These are phyloP conservation scores for Brassica juncea DNA, from an alignment of 345 rosid species.

Conservation along the genomic window DNA sequence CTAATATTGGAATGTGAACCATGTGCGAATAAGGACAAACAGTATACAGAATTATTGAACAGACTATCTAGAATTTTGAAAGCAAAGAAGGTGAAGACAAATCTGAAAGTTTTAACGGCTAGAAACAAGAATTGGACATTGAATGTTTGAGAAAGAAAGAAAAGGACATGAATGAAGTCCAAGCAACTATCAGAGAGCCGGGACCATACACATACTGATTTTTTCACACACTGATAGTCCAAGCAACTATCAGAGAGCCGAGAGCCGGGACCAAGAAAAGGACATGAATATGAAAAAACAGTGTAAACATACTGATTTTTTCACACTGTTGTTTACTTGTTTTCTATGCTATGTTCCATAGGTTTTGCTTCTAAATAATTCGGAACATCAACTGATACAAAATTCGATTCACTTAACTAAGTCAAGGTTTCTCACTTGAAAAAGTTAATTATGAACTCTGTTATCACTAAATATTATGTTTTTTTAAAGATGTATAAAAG, in stretches of 20 bases:
- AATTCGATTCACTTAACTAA: not conserved
- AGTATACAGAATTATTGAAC: not conserved
- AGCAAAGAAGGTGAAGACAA: not conserved
- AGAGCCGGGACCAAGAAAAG: not conserved
- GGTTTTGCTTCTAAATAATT: not conserved
- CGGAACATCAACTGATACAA: not conserved
- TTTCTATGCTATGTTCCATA: not conserved
- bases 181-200: slow-evolving; percentile 12
- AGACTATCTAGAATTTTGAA: not conserved
- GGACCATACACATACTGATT: not conserved
- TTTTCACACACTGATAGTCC: not conserved
- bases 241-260: slow-evolving; percentile 12
- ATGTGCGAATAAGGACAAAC: slow-evolving; percentile 15
- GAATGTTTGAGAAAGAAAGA: not conserved
- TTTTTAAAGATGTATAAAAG: not conserved
- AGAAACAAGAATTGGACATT: slow-evolving; percentile 25
- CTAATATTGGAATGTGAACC: not conserved
- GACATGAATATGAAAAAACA: not conserved
- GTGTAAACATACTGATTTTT: not conserved
- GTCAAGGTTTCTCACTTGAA: not conserved
- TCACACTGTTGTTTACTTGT: not conserved
- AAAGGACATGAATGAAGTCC: slow-evolving; percentile 10
- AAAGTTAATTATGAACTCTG: not conserved
- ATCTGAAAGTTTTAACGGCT: not conserved
- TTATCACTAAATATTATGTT: not conserved